Conservation (phyloP, 163 green algal species). For the Scenedesmus sp. region DNA sequence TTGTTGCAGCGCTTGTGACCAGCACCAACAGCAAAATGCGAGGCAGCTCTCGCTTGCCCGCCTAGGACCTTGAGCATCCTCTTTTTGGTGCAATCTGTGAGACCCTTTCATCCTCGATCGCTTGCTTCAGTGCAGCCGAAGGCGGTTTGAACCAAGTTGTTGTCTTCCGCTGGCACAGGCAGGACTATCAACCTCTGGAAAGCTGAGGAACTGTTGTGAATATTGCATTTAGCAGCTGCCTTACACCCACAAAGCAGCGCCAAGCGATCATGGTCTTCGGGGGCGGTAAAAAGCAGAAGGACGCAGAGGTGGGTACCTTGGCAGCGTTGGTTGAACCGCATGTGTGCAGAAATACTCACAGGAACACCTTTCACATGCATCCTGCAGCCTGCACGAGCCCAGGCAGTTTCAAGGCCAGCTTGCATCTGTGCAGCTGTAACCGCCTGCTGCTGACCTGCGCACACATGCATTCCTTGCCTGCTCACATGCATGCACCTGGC, state of each 20-base stretch:
- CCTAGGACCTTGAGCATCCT: neutral
- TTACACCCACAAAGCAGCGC: neutral
- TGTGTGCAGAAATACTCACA: neutral
- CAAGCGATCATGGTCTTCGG: constrained; percentile 34
- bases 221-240: neutral
- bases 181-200: neutral
- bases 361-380: neutral
- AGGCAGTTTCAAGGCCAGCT: neutral
- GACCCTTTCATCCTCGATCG: neutral
- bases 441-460: neutral
- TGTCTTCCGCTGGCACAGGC: neutral
- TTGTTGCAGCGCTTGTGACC: neutral
- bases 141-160: neutral
- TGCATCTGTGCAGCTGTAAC: neutral
- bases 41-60: neutral
- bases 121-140: neutral
- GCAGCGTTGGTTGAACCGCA: neutral
- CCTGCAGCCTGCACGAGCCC: neutral
- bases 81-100: neutral
- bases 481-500: neutral
- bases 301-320: constrained; percentile 14
- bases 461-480: neutral
- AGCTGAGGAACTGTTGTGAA: neutral
- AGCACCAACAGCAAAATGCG: neutral
- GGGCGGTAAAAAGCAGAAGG: constrained; percentile 39